Percentiles rank a stretch among this genome's conserved stretches.
Conservation (phyloP, 2,329 filamentous ascomycete species). For the Epichloe brachyelytri region DNA sequence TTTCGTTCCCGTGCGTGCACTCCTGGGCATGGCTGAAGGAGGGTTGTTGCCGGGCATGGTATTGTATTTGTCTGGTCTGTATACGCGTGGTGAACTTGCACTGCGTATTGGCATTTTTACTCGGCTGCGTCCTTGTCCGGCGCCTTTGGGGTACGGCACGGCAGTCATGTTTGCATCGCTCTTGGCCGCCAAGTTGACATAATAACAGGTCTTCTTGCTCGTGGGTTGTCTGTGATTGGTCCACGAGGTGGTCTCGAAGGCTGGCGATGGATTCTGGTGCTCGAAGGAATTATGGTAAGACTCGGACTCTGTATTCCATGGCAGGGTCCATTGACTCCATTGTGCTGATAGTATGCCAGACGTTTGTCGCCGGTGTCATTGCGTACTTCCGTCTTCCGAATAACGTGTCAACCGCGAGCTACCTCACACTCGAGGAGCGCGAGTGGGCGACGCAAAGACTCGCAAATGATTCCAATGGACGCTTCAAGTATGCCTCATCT, state of each 20-base stretch:
- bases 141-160: constrained; percentile 37
- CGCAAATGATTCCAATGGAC: constrained; percentile 21
- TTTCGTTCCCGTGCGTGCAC: constrained; percentile 53
- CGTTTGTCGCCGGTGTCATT: constrained; percentile 37
- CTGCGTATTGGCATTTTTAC: constrained; percentile 62
- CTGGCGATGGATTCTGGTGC: constrained; percentile 60
- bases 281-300: constrained; percentile 32
- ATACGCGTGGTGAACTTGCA: constrained; percentile 59
- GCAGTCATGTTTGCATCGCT: too few species aligned
- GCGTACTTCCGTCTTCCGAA: constrained; percentile 44
- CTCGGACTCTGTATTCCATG: neutral
- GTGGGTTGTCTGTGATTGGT: constrained; percentile 54
- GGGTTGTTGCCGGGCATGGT: constrained; percentile 58
- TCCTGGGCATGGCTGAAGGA: constrained; percentile 57
- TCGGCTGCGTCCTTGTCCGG: constrained; percentile 58
- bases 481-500: constrained; percentile 17
- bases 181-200: too few species aligned
- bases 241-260: constrained; percentile 51
- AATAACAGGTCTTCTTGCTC: constrained; percentile 50
- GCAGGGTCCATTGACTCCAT: neutral
- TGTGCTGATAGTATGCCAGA: constrained; percentile 22
- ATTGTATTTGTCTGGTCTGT: constrained; percentile 65
- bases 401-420: constrained; percentile 36
- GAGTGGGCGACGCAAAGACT: constrained; percentile 34
- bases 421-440: constrained; percentile 39